phyloP scores from a whole-genome alignment of 345 rosid genomes.

The Euclidium syriacum region DNA sequence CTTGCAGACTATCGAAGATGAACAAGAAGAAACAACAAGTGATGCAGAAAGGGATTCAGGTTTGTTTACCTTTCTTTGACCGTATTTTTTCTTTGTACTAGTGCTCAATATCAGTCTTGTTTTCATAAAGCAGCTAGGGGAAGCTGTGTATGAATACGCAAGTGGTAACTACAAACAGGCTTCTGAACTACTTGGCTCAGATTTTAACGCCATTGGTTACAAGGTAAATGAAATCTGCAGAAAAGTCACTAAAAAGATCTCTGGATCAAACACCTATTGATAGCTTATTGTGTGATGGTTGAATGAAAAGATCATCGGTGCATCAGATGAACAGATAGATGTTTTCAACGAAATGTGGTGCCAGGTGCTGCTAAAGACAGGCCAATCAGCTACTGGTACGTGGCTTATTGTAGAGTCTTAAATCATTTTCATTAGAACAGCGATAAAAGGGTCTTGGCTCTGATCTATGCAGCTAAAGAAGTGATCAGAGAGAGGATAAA shows the following conservation, averaged over 20 bases:
- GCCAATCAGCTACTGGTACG: constrained; percentile 59
- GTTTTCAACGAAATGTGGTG: constrained; percentile 89
- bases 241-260: not conserved
- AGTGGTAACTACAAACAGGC: constrained; percentile 47
- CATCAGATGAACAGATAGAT: constrained; percentile 88
- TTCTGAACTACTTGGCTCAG: constrained; percentile 54
- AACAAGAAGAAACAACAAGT: constrained; percentile 66
- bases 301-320: constrained; percentile 61
- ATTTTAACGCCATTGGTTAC: constrained; percentile 55
- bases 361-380: constrained; percentile 52
- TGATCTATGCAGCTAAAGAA: constrained; percentile 44
- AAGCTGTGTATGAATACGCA: constrained; percentile 64
- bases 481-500: constrained; percentile 49
- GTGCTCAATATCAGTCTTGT: not conserved
- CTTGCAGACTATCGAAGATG: constrained; percentile 55
- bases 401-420: constrained; percentile 3
- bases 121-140: constrained; percentile 53
- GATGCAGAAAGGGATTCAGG: constrained; percentile 70
- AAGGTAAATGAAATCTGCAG: constrained; percentile 43
- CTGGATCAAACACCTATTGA: not conserved
- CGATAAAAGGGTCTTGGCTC: not conserved
- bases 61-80: constrained; percentile 32
- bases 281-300: not conserved
- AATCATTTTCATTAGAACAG: not conserved
- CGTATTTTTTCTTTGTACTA: not conserved